A percentile compares a stretch with the other conserved stretches of the same genome.
These are phyloP conservation scores for Echinosophora koreensis DNA, from an alignment of 306 rosid species.

Conservation along the genomic window DNA sequence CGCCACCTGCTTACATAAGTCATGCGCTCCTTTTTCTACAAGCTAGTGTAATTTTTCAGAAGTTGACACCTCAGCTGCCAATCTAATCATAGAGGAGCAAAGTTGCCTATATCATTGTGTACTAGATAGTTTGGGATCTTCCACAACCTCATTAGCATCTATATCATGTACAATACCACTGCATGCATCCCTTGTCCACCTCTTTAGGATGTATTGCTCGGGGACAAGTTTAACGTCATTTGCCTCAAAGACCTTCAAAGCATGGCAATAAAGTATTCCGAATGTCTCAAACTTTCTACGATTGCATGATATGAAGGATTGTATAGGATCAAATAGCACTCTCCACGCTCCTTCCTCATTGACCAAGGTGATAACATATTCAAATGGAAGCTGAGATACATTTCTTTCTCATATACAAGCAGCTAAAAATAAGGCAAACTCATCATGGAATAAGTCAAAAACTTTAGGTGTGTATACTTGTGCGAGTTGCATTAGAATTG, in stretches of 20 bases:
- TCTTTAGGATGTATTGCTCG: neutral
- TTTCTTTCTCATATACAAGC: too few relatives aligned
- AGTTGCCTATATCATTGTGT: neutral
- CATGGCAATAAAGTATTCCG: neutral
- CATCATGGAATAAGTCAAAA: too few relatives aligned
- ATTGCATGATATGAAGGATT: too few relatives aligned
- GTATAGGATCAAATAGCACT: too few relatives aligned
- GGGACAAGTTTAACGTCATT: neutral
- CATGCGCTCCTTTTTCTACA: neutral
- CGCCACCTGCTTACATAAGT: neutral
- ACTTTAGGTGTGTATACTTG: too few relatives aligned
- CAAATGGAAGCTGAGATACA: too few relatives aligned
- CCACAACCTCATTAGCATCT: neutral
- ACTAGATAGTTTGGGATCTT: neutral
- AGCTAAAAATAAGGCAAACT: too few relatives aligned
- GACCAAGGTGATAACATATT: too few relatives aligned
- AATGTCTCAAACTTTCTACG: neutral
- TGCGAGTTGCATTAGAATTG: too few relatives aligned
- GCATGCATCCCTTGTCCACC: neutral
- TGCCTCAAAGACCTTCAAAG: neutral
- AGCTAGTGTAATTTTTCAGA: neutral
- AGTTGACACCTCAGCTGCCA: neutral
- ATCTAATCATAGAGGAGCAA: neutral
- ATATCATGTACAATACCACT: neutral
- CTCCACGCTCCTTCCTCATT: too few relatives aligned